Conservation (phyloP, 768 basidiomycete species). For the Rhodosporidiobolus sp. region DNA sequence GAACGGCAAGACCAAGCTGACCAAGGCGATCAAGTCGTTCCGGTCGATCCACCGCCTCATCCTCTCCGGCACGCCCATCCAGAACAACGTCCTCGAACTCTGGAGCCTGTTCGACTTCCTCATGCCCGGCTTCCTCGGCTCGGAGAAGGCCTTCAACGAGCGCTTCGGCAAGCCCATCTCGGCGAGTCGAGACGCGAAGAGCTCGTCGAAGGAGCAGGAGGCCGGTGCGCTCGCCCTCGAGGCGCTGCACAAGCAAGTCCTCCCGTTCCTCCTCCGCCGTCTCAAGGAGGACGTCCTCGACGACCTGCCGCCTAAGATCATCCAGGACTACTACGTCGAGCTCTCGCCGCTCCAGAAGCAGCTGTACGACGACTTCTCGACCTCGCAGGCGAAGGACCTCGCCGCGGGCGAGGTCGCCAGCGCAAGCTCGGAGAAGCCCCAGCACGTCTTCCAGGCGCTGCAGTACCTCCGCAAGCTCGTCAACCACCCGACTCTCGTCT, state of each 20-base stretch:
- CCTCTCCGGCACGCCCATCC: conserved; percentile 94
- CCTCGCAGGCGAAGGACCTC: conserved; percentile 57
- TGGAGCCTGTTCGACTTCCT: conserved; percentile 99
- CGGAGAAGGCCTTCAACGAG: conserved; percentile 88
- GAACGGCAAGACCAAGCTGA: conserved; percentile 96
- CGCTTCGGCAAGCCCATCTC: conserved; percentile 93
- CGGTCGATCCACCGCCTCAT: conserved; percentile 89
- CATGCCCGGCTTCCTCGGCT: conserved; percentile 99
- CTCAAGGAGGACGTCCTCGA: conserved; percentile 95
- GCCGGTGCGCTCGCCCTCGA: conserved; percentile 91
- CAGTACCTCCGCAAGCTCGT: conserved; percentile 97
- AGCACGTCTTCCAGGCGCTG: conserved; percentile 90
- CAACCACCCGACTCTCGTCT: conserved; percentile 90
- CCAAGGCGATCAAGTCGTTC: conserved; percentile 88
- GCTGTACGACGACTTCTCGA: conserved; percentile 89
- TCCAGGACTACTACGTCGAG: conserved; percentile 99
- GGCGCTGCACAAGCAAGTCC: conserved; percentile 94
- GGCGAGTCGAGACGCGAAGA: conserved; percentile 88
- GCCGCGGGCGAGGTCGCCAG: conserved; percentile 54
- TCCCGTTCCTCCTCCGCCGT: conserved; percentile 94
- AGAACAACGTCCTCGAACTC: conserved; percentile 95
- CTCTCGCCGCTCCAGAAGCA: conserved; percentile 88
- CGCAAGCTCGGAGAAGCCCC: conserved; percentile 46
- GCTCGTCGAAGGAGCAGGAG: conserved; percentile 77
- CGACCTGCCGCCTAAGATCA: conserved; percentile 97